These are phyloP conservation scores for Arthrobotrys entomopaga DNA, from an alignment of 2,329 filamentous ascomycete species.

Conservation along the genomic window DNA sequence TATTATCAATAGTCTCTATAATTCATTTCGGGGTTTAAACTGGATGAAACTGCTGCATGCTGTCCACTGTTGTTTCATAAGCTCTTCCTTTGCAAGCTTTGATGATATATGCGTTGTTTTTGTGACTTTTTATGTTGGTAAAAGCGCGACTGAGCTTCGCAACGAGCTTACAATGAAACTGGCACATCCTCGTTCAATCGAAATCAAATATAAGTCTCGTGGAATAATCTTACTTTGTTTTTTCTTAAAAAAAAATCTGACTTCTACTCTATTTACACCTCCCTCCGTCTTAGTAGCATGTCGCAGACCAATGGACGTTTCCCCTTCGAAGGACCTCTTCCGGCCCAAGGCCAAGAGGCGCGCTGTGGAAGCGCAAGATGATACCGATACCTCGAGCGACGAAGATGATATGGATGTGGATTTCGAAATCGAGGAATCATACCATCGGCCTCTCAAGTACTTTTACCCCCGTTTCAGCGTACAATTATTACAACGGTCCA, in stretches of 20 bases:
- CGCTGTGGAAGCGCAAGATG: conserved; percentile 2
- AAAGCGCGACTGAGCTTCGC: no score
- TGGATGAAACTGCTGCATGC: no score
- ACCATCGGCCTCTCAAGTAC: conserved; percentile 40
- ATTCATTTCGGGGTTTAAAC: no score
- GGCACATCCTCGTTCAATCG: background rate
- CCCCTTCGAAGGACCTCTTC: conserved; percentile 35
- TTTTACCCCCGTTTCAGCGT: conserved; percentile 44
- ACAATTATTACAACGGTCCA: conserved; percentile 41
- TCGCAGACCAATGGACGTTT: conserved; percentile 44
- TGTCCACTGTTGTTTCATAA: no score
- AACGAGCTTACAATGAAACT: no score
- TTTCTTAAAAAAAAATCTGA: no score
- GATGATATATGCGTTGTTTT: conserved; percentile 12
- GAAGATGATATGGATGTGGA: conserved; percentile 16
- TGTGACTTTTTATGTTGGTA: conserved; percentile 12
- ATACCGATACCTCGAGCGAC: conserved; percentile 1
- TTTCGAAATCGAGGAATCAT: conserved; percentile 47
- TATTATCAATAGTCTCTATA: background rate
- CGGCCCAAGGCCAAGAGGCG: conserved; percentile 26
- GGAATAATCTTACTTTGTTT: no score
- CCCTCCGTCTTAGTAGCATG: conserved; percentile 12
- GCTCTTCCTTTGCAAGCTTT: no score
- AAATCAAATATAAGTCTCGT: background rate
- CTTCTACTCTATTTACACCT: no score